Evolutionary conservation across 441 rosid species (phyloP).

Genomic region (Rhodomyrtus psidioides): DNA sequence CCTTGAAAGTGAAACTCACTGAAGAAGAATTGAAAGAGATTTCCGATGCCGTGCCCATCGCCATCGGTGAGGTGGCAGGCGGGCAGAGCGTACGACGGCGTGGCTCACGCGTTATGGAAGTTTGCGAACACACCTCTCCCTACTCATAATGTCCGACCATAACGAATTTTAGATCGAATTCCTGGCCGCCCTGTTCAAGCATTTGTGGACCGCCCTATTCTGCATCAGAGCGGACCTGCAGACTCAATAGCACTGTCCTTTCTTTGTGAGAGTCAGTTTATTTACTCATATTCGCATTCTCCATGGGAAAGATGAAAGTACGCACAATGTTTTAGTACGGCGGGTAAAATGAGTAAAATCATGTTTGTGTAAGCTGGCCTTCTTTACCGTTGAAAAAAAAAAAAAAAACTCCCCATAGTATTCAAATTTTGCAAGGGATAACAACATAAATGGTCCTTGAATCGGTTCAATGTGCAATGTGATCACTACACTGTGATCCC

Average conservation of each 20-base stretch:
- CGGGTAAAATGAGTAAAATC: too few relatives aligned
- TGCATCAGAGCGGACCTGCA: neutral
- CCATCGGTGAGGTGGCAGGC: conserved; percentile 12
- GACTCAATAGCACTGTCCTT: neutral
- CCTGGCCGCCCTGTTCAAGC: neutral
- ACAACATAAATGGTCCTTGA: too few relatives aligned
- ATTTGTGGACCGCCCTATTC: too few relatives aligned
- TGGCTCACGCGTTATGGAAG: conserved; percentile 14
- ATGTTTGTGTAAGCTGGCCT: too few relatives aligned
- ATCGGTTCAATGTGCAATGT: too few relatives aligned
- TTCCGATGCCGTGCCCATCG: neutral
- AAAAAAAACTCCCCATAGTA: too few relatives aligned
- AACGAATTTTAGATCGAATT: neutral
- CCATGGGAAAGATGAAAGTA: too few relatives aligned
- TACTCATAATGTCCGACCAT: neutral
- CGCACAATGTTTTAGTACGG: too few relatives aligned
- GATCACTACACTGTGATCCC: too few relatives aligned
- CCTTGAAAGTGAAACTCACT: neutral
- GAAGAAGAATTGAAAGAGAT: neutral
- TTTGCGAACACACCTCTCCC: conserved; percentile 22
- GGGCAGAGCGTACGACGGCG: conserved; percentile 8
- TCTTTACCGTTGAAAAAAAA: too few relatives aligned
- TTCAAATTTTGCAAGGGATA: too few relatives aligned
- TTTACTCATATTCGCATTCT: too few relatives aligned
- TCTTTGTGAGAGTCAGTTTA: neutral